phyloP scores from a whole-genome alignment of 805 yeast species.

The Candida ipomoeae region DNA sequence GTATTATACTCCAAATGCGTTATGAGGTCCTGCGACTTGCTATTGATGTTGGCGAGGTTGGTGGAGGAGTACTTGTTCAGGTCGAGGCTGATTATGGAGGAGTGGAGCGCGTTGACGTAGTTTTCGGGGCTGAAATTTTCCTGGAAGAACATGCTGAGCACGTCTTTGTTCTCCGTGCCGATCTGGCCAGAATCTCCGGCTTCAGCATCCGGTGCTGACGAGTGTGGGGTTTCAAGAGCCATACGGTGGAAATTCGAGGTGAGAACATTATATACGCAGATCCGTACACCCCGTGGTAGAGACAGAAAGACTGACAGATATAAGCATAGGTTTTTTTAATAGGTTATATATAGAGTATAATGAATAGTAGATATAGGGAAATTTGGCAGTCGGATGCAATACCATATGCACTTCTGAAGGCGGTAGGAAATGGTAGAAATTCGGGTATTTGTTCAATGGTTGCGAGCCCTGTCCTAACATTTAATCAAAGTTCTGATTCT shows the following conservation, averaged over 20 bases:
- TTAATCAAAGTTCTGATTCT: too few species aligned
- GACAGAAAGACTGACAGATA: too few species aligned
- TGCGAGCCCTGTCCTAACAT: too few species aligned
- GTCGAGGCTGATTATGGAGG: constrained; percentile 29
- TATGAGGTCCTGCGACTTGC: constrained; percentile 47
- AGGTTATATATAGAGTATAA: too few species aligned
- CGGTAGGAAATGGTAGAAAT: too few species aligned
- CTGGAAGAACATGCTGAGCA: constrained; percentile 65
- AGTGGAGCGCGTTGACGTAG: constrained; percentile 59
- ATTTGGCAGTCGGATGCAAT: too few species aligned
- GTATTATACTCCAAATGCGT: constrained; percentile 62
- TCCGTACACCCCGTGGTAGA: too few species aligned
- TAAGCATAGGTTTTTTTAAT: too few species aligned
- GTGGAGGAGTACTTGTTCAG: constrained; percentile 27
- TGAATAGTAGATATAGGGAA: too few species aligned
- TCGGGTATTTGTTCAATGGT: too few species aligned
- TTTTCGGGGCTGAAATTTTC: constrained; percentile 60
- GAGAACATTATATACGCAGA: too few species aligned
- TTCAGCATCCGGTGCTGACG: neutral
- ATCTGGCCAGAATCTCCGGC: neutral
- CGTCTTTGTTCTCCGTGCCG: constrained; percentile 25
- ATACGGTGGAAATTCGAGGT: neutral
- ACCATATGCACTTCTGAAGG: too few species aligned
- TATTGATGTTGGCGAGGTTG: constrained; percentile 40
- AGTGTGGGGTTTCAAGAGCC: neutral